A percentile compares a stretch with the other conserved stretches of the same genome.
phyloP scores from a whole-genome alignment of 129 eudicot species.

The Heracleum sosnowskyi region DNA sequence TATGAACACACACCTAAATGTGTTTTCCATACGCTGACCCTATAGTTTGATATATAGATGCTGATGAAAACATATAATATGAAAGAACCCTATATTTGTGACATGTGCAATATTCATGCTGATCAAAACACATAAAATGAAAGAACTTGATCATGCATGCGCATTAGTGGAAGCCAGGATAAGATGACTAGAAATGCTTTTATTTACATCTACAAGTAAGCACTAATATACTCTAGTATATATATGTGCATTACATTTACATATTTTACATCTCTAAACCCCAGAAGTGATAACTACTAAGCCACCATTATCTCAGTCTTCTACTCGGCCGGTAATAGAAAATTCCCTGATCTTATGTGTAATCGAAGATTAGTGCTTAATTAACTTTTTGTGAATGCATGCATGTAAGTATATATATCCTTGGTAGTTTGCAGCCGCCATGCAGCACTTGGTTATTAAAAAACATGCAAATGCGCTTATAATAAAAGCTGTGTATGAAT shows the following conservation, averaged over 20 bases:
- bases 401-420: constrained; percentile 1
- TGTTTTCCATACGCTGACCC: too few species aligned
- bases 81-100: too few species aligned
- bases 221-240: background rate
- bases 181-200: constrained; percentile 1
- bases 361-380: background rate
- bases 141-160: too few species aligned
- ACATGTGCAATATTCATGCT: too few species aligned
- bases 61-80: background rate
- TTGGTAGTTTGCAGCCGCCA: constrained; percentile 25
- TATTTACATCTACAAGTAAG: background rate
- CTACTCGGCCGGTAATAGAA: background rate
- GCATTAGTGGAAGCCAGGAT: too few species aligned
- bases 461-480: background rate
- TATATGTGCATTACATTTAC: background rate
- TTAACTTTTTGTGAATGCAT: background rate
- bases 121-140: too few species aligned
- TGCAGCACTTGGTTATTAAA: constrained; percentile 11
- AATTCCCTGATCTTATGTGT: background rate
- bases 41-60: too few species aligned
- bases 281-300: constrained; percentile 5
- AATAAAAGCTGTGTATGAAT: background rate
- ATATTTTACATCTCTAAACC: background rate
- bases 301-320: constrained; percentile 12
- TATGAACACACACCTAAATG: too few species aligned